Evolutionary conservation across 306 rosid genomes (phyloP).

Genomic region (Oemleria cerasiformis): DNA sequence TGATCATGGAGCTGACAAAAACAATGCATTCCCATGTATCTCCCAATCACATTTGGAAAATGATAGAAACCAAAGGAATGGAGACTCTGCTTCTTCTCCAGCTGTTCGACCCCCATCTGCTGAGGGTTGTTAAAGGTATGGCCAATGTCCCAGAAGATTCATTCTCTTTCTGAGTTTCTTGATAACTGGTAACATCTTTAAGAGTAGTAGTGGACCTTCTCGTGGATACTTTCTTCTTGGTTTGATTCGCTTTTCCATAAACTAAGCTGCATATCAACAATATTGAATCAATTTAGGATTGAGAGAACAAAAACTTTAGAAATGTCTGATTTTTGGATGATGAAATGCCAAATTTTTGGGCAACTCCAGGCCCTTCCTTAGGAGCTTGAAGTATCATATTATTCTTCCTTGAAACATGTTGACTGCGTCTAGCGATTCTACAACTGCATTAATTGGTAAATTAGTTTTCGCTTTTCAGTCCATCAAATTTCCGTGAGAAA

Average conservation of each 20-base stretch:
- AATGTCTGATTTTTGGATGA: not conserved
- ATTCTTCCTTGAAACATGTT: not conserved
- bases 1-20: conserved; percentile 67
- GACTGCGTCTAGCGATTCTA: not conserved
- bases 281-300: not conserved
- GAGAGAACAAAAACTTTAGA: not conserved
- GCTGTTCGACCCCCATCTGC: conserved; percentile 45
- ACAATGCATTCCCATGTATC: conserved; percentile 36
- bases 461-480: not conserved
- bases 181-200: not conserved
- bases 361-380: not conserved
- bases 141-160: not conserved
- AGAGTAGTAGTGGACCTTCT: not conserved
- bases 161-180: not conserved
- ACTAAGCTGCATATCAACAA: not conserved
- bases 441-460: conserved; percentile 6
- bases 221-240: not conserved
- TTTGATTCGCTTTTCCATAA: not conserved
- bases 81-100: conserved; percentile 46
- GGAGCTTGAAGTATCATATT: not conserved
- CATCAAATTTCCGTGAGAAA: not conserved
- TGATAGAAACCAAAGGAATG: conserved; percentile 43
- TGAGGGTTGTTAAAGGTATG: conserved; percentile 30
- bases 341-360: not conserved
- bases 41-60: conserved; percentile 57